Base-by-base conservation (phyloP, 192 early-diverging fungal species). In the Coemansia umbellata region DNA sequence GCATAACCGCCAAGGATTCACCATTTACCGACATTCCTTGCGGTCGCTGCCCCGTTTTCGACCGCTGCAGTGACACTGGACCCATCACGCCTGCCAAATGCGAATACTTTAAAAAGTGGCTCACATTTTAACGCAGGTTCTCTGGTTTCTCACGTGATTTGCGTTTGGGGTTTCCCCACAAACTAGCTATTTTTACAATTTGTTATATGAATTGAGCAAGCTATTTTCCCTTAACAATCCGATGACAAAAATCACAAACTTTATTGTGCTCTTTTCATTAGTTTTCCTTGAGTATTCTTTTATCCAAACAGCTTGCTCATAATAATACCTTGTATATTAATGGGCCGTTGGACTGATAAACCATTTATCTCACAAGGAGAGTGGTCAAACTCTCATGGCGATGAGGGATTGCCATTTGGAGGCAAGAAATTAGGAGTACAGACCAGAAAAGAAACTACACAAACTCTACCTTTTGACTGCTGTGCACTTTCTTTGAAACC, bases 401-500 rank as follows among this genome's bases (percentile, higher is more conserved):
- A 81, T 43, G 84, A 55, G 47, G 81, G 78, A 40, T 81, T 84
- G 77, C 65, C 37, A 36, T 85, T 78, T 83, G 81, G 82, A 17
- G 87, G 85, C n/a, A 81, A 75, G 23, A 80, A 81, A 22, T 77
- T 77, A 11, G 81, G 85, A 28, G 74, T 62, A 8, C 47, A 68
- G 28, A 72, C 62, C 22, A 76, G 70, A 8, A 80, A 76, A n/a
- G 57, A 62, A 8, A 56, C 80, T 18, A 89, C 89, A 66, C 84
- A 93, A 52, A 45, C 17, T 10, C 66, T 92, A 9, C 90, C 91
- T 0, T 92, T 93, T 50, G 81, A 84, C 50, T 92, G 86, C 68
- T 98, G 95, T 56, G 83, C 93, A 3, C 78, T 98, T n/a, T 91
- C 95, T 3, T 65, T 98, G 19, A 82, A 82, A 49, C 94, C 95